Evolutionary conservation across 495 filamentous ascomycete genomes (phyloP), one percentile per base, ranked within the genome.

Genomic region (Aspergillus conjunctus): DNA sequence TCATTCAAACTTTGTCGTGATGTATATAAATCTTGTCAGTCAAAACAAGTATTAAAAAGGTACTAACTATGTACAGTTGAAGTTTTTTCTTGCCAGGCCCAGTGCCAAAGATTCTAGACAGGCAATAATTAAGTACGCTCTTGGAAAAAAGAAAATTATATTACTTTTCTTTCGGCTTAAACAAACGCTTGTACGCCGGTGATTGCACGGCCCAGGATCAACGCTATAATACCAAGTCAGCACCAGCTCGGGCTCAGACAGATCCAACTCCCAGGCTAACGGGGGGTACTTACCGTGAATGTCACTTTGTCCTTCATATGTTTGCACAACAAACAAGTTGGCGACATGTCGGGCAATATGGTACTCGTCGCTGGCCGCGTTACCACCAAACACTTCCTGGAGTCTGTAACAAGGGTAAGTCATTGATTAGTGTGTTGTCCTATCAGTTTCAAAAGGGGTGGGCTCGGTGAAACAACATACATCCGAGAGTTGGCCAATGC

Each of bases 291-390:
- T 77, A 94, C 91, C 82, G 71, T 97, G 93, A 64, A 97, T 97
- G 77, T 98, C 93, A 63, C 91, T 96, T 72, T 97, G 93, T 8
- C 93, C 93, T 76, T 97, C 94, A 63, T 98, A 98, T 1, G 93
- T 98, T 73, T 97, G 93, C 46, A 93, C 96, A 54, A 98, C 95
- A 72, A 96, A 98, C 60, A 98, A 71, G 71, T 98, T 98, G 45
- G 94, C 89, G 32, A 97, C 94, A 79, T 98, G 95, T 65, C 94
- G 85, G 37, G 90, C 94, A 68, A 98, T 97, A 32, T 84, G 83
- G 70, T 98, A 98, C 77, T 98, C 94, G 67, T 98, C 95, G 64
- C 91, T 96, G 44, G 93, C 90, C 15, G 95, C 95, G 69, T 98
- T 98, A 11, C 94, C 94, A 37, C 94, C 94, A 77, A 98, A 97